Percentiles rank a stretch among this genome's conserved stretches.
Conservation (phyloP, 2,329 filamentous ascomycete genomes). For the Biscogniauxia marginata region DNA sequence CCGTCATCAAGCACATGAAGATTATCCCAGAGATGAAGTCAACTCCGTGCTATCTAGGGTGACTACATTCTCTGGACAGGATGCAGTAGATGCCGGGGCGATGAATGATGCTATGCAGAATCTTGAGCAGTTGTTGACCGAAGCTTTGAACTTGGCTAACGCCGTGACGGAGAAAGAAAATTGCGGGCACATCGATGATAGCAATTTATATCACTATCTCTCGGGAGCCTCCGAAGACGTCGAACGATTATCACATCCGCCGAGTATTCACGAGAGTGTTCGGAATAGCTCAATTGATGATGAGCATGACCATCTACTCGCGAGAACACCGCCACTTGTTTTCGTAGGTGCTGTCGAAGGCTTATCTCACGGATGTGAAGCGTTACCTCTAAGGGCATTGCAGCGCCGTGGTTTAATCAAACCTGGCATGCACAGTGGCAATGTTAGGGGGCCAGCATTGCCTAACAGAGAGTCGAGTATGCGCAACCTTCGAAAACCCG, state of each 20-base stretch:
- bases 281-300: conserved; percentile 16
- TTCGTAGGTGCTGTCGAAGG: conserved; percentile 15
- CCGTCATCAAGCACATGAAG: conserved; percentile 19
- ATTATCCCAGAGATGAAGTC: conserved; percentile 10
- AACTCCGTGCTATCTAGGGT: conserved; percentile 17
- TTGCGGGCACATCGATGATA: conserved; percentile 23
- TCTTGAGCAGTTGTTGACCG: conserved; percentile 46
- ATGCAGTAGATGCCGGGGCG: conserved; percentile 19
- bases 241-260: conserved; percentile 3
- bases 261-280: conserved; percentile 20
- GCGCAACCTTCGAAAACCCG: conserved; percentile 11
- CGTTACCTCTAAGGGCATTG: conserved; percentile 6
- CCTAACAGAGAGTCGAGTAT: conserved; percentile 7
- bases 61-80: conserved; percentile 28
- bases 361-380: conserved; percentile 10
- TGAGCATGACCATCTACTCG: not conserved
- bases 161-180: conserved; percentile 37
- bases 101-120: conserved; percentile 33
- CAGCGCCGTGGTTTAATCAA: conserved; percentile 7
- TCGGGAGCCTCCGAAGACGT: conserved; percentile 13
- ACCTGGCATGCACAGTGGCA: conserved; percentile 20
- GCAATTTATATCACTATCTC: conserved; percentile 11
- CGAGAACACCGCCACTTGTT: conserved; percentile 5
- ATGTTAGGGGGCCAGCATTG: conserved; percentile 13
- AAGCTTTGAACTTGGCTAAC: conserved; percentile 45